A percentile compares a stretch with the other conserved stretches of the same genome.
Evolutionary conservation across 805 yeast genomes (phyloP).

Genomic region (Yamadazyma paraphyllophila): DNA sequence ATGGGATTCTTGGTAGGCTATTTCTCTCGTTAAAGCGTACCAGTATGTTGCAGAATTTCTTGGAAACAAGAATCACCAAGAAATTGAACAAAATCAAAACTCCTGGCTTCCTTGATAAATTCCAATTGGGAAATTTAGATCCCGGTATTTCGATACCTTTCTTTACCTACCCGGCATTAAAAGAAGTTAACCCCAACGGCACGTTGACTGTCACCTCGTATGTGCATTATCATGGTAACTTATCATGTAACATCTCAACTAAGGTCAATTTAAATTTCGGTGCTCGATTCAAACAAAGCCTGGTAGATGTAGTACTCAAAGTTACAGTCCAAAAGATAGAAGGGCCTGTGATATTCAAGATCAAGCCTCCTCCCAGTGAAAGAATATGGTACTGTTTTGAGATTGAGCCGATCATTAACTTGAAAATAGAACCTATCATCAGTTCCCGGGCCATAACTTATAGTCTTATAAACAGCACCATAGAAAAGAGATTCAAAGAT

Average conservation of each 20-base stretch:
- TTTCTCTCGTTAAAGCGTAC: slow-evolving; percentile 78
- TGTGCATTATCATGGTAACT: slow-evolving; percentile 71
- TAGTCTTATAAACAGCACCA: slow-evolving; percentile 73
- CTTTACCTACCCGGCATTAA: slow-evolving; percentile 67
- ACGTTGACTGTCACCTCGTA: slow-evolving; percentile 58
- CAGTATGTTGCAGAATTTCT: slow-evolving; percentile 54
- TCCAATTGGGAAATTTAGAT: slow-evolving; percentile 66
- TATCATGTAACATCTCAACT: slow-evolving; percentile 75
- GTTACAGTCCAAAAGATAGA: slow-evolving; percentile 65
- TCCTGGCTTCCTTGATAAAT: slow-evolving; percentile 86
- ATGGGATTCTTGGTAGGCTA: slow-evolving; percentile 80
- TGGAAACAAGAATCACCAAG: slow-evolving; percentile 60
- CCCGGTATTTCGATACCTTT: slow-evolving; percentile 83
- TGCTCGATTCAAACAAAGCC: slow-evolving; percentile 63
- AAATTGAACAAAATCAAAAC: slow-evolving; percentile 77
- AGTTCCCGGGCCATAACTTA: slow-evolving; percentile 80
- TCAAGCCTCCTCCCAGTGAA: slow-evolving; percentile 89
- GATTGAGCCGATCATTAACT: slow-evolving; percentile 68
- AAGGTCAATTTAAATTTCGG: slow-evolving; percentile 76
- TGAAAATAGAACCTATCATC: slow-evolving; percentile 87
- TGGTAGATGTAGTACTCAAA: slow-evolving; percentile 70
- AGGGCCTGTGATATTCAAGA: slow-evolving; percentile 66
- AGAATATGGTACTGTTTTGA: slow-evolving; percentile 90
- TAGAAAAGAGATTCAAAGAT: slow-evolving; percentile 75
- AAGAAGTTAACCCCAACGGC: slow-evolving; percentile 78